Base-by-base conservation (phyloP, 2,329 filamentous ascomycete species). In the Sporothrix brasiliensis region DNA sequence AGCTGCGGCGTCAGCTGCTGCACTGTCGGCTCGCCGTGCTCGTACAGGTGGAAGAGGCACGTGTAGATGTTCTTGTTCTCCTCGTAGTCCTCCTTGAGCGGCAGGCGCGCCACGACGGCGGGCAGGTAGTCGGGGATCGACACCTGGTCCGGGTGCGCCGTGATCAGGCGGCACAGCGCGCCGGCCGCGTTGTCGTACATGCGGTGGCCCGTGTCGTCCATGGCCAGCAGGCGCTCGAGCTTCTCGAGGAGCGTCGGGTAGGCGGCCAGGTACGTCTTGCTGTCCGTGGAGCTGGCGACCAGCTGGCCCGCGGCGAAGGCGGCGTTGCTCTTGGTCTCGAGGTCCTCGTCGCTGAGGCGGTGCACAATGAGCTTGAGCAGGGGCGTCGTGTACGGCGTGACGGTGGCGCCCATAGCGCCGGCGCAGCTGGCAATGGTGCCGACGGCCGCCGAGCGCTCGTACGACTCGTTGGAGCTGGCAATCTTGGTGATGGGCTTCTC, bases 61-160 rank as follows among this genome's bases (percentile, higher is more conserved):
- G 91, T 87, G 82, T 91, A 99, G 72, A 98, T 89, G 10, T 95
- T 93, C 76, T 92, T 92, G 82, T 99, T 98, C 87, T 98, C 95
- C 81, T 97, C 93, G 76, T 88, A 98, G 80, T 98, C 95, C 78
- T 97, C 94, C 80, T 92, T 92, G 73, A 98, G 85, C 11, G 95
- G 95, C 50, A 98, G 87, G 39, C 94, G 86, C 72, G 87, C 87
- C 70, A 96, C 87, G 39, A 98, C 82, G 0, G 88, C 89, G 34
- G 94, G 94, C 1, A 99, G 87, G 24, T 97, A 92, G 72, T 97
- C 89, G 52, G 86, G 82, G 68, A 97, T 86, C 21, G 94, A 93
- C 11, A 96, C 89, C 75, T 87, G 88, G 75, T 94, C 89, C n/a
- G 92, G 90, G 81, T 97, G 90, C 77, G 91, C 91, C 79, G 92